Percentiles rank a stretch among this genome's conserved stretches.
phyloP scores from a whole-genome alignment of 2,329 filamentous ascomycete species.

The Aureobasidium lini region DNA sequence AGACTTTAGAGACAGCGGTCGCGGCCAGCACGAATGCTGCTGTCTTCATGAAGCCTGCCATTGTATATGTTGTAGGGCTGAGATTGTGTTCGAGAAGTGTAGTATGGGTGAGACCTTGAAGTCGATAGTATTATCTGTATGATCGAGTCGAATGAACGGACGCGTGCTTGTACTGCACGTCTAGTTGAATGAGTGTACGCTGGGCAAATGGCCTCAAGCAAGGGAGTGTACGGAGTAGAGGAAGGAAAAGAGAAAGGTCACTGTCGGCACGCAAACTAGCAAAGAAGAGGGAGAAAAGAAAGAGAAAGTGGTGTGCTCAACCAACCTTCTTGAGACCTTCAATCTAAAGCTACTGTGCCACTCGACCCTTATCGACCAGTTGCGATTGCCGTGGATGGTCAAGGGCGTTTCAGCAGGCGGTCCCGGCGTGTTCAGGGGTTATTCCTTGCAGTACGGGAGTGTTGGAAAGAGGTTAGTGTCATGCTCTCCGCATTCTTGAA shows the following conservation, averaged over 20 bases:
- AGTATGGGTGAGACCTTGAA: background rate
- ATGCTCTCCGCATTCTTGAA: conserved; percentile 7
- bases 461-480: conserved; percentile 5
- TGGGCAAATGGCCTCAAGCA: conserved; percentile 5
- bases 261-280: background rate
- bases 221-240: conserved; percentile 1
- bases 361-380: background rate
- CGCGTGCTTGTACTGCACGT: conserved; percentile 8
- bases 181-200: conserved; percentile 2
- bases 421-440: conserved; percentile 8
- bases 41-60: conserved; percentile 8
- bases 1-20: conserved; percentile 34
- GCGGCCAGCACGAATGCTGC: conserved; percentile 25
- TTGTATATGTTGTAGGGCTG: background rate
- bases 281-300: conserved; percentile 3
- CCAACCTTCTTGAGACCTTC: conserved; percentile 3
- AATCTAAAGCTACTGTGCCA: background rate
- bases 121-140: background rate
- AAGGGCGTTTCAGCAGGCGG: conserved; percentile 4
- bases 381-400: background rate
- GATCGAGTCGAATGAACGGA: conserved; percentile 1
- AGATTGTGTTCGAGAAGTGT: background rate
- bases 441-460: conserved; percentile 3
- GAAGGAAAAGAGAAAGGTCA: background rate
- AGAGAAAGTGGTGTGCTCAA: conserved; percentile 6